These are phyloP conservation scores for Lepidium africanum DNA, from an alignment of 345 rosid species.

Conservation along the genomic window DNA sequence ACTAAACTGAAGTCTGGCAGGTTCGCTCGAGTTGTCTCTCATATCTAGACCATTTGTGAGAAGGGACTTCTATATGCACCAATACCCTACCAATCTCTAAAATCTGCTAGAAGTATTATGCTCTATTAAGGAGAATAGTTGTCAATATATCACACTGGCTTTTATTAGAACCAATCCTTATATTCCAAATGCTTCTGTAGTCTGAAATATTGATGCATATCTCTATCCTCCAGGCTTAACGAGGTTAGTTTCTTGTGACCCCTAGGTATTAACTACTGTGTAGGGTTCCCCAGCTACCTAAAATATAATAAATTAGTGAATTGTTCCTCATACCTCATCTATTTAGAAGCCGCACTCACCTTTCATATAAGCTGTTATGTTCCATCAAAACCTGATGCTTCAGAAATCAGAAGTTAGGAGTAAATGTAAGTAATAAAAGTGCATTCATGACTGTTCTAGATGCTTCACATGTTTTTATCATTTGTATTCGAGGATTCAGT, in stretches of 20 bases:
- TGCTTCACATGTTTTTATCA: slow-evolving; percentile 28
- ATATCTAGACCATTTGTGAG: slow-evolving; percentile 38
- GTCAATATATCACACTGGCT: slow-evolving; percentile 6
- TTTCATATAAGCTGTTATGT: slow-evolving; percentile 50
- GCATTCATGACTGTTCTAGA: not conserved
- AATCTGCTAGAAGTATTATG: slow-evolving; percentile 26
- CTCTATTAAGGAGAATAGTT: not conserved
- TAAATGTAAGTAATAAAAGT: not conserved
- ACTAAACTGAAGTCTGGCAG: slow-evolving; percentile 60
- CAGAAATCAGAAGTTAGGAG: slow-evolving; percentile 10
- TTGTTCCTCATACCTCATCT: not conserved
- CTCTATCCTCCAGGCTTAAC: slow-evolving; percentile 38
- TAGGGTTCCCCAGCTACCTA: slow-evolving; percentile 45
- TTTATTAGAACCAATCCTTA: not conserved
- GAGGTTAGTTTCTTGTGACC: slow-evolving; percentile 64
- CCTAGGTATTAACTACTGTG: slow-evolving; percentile 59
- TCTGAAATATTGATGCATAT: slow-evolving; percentile 23
- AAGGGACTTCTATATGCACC: slow-evolving; percentile 34
- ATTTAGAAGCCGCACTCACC: slow-evolving; percentile 25
- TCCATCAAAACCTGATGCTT: slow-evolving; percentile 62
- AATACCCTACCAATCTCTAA: slow-evolving; percentile 36
- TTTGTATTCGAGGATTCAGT: slow-evolving; percentile 40
- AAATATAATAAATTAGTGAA: slow-evolving; percentile 11
- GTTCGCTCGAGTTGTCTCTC: slow-evolving; percentile 47
- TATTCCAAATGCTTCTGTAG: not conserved